phyloP scores from a whole-genome alignment of 257 asterid species.

The Pogostemon cablin region DNA sequence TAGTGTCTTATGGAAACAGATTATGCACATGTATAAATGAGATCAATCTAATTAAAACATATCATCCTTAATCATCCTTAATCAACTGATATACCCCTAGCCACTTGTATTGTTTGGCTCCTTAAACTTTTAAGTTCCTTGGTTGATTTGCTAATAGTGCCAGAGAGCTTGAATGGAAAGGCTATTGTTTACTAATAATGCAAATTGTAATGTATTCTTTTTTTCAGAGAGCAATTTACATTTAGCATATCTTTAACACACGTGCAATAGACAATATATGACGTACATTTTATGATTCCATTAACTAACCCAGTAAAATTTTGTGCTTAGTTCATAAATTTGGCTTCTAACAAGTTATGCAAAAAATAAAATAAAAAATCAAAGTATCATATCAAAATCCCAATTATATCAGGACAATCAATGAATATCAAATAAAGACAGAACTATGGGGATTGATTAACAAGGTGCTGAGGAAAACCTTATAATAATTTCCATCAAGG shows the following conservation, averaged over 20 bases:
- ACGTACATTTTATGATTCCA: background rate
- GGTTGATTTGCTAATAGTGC: conserved; percentile 8
- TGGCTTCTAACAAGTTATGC: background rate
- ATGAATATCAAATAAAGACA: background rate
- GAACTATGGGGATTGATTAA: conserved; percentile 16
- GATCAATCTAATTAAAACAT: too few species aligned
- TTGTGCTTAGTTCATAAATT: conserved; percentile 8
- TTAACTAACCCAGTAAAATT: conserved; percentile 21
- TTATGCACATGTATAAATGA: too few species aligned
- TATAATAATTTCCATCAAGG: conserved; percentile 75
- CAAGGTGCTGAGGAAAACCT: conserved; percentile 55
- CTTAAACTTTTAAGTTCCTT: conserved; percentile 18
- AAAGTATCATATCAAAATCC: background rate
- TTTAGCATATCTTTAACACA: conserved; percentile 2
- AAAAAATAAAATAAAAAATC: conserved; percentile 7
- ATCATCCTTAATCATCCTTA: too few species aligned
- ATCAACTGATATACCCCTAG: too few species aligned
- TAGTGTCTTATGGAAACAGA: too few species aligned
- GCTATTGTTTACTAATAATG: background rate
- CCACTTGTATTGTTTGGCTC: background rate
- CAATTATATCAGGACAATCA: conserved; percentile 14
- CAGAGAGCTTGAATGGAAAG: conserved; percentile 19
- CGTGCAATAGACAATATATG: conserved; percentile 18
- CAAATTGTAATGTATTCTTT: background rate
- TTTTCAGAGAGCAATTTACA: conserved; percentile 3